Evolutionary conservation across 441 rosid genomes (phyloP), one percentile per base, ranked within the genome.

Genomic region (Viola pubescens): DNA sequence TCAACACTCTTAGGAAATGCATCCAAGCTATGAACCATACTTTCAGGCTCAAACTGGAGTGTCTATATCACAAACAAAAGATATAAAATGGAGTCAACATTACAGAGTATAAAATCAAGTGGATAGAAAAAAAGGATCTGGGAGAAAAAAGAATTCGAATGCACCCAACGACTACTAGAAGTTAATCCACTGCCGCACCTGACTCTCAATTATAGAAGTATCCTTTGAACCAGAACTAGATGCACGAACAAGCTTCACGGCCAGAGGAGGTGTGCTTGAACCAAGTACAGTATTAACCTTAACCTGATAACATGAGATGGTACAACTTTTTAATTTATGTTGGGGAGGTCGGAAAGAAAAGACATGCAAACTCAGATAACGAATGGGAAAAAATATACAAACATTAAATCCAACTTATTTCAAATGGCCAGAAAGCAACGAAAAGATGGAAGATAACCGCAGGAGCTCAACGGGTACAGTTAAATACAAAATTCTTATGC

Each of bases 261-360:
- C 75, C 68, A 90, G 74, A 56, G 91, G 77, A 59, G 99, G 99
- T 63, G 91, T 81, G 72, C 69, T 80, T 56, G 95, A 80, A 64
- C 95, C 94, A 44, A 90, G 84, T 5, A 81, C 96, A 40, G 97
- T 87, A 74, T 76, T 82, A 60, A 94, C 96, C 76, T 67, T 82
- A 66, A 87, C 92, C 98, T 92, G 80, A 58, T 66, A 10, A 60
- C 37, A 67, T 58, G 56, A 74, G 6, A 59, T 8, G 49, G 39
- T 62, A 70, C 14, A 40, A 14, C 7, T 40, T 54, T 9, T 59
- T 5, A 7, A 9, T 63, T 44, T 55, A 45, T 59, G 6, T 57
- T 10, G 38, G 1, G 34, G 9, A 8, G 56, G 50, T 3, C n/a
- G 19, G 11, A 6, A 1, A 9, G 41, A 38, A 13, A 1, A 60